Evolutionary conservation across 148 eudicot species (phyloP).

Genomic region (Vaccinium corymbosum): DNA sequence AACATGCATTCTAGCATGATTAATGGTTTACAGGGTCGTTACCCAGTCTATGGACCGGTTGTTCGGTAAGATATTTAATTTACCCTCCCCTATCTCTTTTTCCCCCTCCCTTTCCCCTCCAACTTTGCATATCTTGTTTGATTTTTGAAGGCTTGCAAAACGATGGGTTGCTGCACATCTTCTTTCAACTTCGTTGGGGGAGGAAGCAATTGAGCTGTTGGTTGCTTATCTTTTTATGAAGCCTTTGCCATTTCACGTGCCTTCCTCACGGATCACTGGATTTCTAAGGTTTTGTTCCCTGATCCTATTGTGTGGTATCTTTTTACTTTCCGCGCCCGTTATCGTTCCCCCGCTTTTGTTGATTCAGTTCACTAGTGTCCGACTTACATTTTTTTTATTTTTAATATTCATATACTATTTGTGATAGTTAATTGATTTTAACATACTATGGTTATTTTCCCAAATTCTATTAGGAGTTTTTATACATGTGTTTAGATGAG

Average conservation of each 20-base stretch:
- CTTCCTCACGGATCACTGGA: conserved; percentile 76
- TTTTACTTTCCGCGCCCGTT: too few species aligned
- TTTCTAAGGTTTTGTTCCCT: conserved; percentile 56
- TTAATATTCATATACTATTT: background rate
- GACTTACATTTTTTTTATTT: background rate
- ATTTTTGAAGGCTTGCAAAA: conserved; percentile 79
- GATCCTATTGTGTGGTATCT: too few species aligned
- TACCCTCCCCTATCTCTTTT: background rate
- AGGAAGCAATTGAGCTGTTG: conserved; percentile 81
- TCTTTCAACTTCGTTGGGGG: conserved; percentile 62
- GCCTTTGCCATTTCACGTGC: conserved; percentile 72
- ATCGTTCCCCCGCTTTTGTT: background rate
- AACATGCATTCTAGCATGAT: conserved; percentile 92
- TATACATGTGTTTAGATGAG: background rate
- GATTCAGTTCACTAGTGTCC: background rate
- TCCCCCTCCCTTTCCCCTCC: background rate
- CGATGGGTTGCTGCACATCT: conserved; percentile 96
- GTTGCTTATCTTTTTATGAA: conserved; percentile 76
- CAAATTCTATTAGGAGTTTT: background rate
- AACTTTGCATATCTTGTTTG: conserved; percentile 14
- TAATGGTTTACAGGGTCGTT: conserved; percentile 88
- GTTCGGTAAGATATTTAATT: conserved; percentile 48
- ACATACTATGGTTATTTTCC: background rate
- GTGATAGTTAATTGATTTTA: background rate
- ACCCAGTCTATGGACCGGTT: conserved; percentile 71